Evolutionary conservation across 2,329 filamentous ascomycete genomes (phyloP).

Genomic region (Magnaporthiopsis rhizophila): DNA sequence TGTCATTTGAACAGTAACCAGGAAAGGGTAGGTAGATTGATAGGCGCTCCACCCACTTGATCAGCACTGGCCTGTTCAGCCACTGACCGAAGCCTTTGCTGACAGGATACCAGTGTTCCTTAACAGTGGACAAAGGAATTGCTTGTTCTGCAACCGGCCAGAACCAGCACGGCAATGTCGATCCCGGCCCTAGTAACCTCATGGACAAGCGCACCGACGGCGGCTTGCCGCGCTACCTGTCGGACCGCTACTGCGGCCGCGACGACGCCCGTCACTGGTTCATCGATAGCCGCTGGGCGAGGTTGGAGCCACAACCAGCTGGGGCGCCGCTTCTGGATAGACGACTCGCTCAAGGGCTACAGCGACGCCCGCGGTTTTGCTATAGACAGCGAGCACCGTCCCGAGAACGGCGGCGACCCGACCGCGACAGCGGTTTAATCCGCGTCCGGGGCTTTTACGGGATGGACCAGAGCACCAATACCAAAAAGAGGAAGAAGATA

Average conservation of each 20-base stretch:
- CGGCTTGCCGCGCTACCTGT: slow-evolving; percentile 67
- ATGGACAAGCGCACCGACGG: slow-evolving; percentile 58
- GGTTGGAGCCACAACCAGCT: slow-evolving; percentile 75
- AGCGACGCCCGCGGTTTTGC: slow-evolving; percentile 46
- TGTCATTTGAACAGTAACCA: no score
- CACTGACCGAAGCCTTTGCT: no score
- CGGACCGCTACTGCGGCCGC: slow-evolving; percentile 58
- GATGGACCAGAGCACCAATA: slow-evolving; percentile 64
- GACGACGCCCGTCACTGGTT: slow-evolving; percentile 56
- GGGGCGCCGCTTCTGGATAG: slow-evolving; percentile 68
- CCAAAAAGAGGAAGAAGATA: slow-evolving; percentile 66
- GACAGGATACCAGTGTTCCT: no score
- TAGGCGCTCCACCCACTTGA: no score
- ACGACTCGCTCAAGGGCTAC: slow-evolving; percentile 43
- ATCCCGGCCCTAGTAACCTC: no score
- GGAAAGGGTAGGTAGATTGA: no score
- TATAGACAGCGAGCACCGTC: slow-evolving; percentile 63
- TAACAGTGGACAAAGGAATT: no score
- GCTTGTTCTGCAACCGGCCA: no score
- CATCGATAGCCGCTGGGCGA: slow-evolving; percentile 68
- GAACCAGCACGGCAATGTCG: no score
- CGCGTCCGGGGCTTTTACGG: slow-evolving; percentile 95
- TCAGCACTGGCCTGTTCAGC: no score
- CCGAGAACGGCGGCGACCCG: slow-evolving; percentile 79
- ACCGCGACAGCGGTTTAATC: slow-evolving; percentile 60